Base-by-base conservation (phyloP, 1,284 basidiomycete genomes). In the Trichosporon faecale region DNA sequence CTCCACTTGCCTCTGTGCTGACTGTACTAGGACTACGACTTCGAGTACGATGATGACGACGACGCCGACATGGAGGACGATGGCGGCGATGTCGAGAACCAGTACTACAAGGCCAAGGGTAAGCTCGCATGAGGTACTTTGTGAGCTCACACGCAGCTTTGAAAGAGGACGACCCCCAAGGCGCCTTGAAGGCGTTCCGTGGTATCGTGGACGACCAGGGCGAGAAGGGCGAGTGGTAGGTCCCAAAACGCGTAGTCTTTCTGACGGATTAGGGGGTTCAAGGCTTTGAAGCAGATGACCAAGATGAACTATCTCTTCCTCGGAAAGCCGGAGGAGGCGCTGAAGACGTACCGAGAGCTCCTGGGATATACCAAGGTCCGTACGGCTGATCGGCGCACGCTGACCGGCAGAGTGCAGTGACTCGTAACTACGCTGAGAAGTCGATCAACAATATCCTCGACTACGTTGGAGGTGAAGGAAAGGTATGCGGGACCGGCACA, bases 81-180 rank as follows among this genome's bases (percentile, higher is more conserved):
- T 52, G 91, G 89, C 70, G 92, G 91, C n/a, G 95, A 98, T 82
- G 89, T 98, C 61, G 97, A 99, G 86, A 99, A 99, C 80, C 90
- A 95, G 88, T 99, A 99, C 85, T 99, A 99, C 84, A 92, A 91
- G 66, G 97, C 97, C 12, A 99, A 99, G 83, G 90, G 94, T 96
- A 76, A 72, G 90, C 81, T 44, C 1, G 14, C 11, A 25, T 37
- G 18, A 16, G n/a, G 16, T 3, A 27, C 49, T 65, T 25, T 2
- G 33, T 11, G 11, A 18, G 29, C 64, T 73, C 18, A 69, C 60
- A 37, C 16, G 8, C 64, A 96, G 95, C 89, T 52, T 91, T 94
- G 84, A 98, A 98, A 80, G 93, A 94, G 72, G 93, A 96, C 76
- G 90, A 92, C 74, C 91, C 94, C 16, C 91, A 95, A 77, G 91